Base-by-base conservation (phyloP, 495 filamentous ascomycete species). In the Polyplosphaeria fusca region DNA sequence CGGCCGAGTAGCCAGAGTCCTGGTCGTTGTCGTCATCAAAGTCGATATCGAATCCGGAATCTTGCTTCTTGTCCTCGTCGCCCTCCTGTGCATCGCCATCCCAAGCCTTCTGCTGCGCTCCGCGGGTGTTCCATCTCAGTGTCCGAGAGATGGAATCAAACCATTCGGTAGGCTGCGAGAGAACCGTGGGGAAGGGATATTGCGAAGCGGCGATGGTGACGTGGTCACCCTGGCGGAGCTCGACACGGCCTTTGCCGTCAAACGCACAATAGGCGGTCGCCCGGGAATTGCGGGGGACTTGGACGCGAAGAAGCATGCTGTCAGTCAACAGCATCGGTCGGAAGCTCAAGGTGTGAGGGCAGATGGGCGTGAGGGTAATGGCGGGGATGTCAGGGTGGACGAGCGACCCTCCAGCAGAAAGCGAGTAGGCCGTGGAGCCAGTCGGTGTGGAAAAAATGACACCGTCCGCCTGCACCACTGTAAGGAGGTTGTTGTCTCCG, bases 291-390 rank as follows among this genome's bases (percentile, higher is more conserved):
- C 80, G 79, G 0, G 93, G 93, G 20, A 98, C 85, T 20, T 86
- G 86, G 52, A 97, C 85, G 45, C 89, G 89, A 40, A 98, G 81
- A 22, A 91, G 82, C 71, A 95, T 85, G 30, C 85, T 92, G 71
- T 98, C 93, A 28, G 88, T 92, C n/a, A 98, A 83, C n/a, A 98
- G 86, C 88, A 98, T 95, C 26, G 93, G 93, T 9, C 93, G 83
- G 82, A 98, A 97, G 30, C 89, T 94, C 18, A 98, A 79, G 0
- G 91, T 96, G 69, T 98, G 93, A 14, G 93, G 91, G 70, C 93
- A 98, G 68, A 98, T 98, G 0, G 94, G 94, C 2, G 94, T 96
- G 43, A 98, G 83, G 13, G 97, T 87, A 68, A 98, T 96, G 63
- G 91, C 93, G 5, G 93, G 94, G 53, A 98, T 96, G 60, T 95